A percentile compares a stretch with the other conserved stretches of the same genome.
These are phyloP conservation scores for Gnomoniopsis sp. DNA, from an alignment of 2,329 filamentous ascomycete species.

Conservation along the genomic window DNA sequence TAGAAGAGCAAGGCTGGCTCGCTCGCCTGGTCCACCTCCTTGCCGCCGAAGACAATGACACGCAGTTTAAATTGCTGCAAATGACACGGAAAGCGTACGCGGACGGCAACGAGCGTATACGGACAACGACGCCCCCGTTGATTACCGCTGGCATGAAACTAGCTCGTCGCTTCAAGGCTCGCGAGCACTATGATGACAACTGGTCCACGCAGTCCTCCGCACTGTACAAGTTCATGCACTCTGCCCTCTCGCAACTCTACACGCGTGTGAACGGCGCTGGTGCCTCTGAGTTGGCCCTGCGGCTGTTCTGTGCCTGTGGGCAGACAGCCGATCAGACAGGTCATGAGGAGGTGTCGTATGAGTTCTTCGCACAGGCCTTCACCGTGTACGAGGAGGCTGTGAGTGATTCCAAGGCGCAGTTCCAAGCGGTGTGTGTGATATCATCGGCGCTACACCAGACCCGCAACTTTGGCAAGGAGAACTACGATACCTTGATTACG, in stretches of 20 bases:
- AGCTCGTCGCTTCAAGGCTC: conserved; percentile 80
- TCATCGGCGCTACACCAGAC: conserved; percentile 85
- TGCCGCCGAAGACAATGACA: conserved; percentile 80
- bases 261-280: conserved; percentile 74
- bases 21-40: conserved; percentile 89
- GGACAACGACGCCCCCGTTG: conserved; percentile 90
- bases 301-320: conserved; percentile 86
- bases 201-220: conserved; percentile 66
- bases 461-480: conserved; percentile 89
- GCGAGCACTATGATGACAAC: conserved; percentile 76
- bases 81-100: conserved; percentile 80
- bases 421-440: conserved; percentile 95
- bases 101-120: conserved; percentile 91
- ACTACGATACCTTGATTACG: conserved; percentile 97
- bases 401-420: conserved; percentile 92
- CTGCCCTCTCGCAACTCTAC: conserved; percentile 80
- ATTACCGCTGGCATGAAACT: conserved; percentile 89
- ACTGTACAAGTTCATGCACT: conserved; percentile 94
- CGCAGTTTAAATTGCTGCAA: conserved; percentile 90
- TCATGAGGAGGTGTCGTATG: conserved; percentile 94
- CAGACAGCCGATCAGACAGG: conserved; percentile 88
- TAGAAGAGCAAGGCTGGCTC: conserved; percentile 97
- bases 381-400: conserved; percentile 97
- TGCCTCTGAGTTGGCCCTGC: conserved; percentile 81
- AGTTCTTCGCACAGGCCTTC: conserved; percentile 97